Percentiles rank a stretch among this genome's conserved stretches.
phyloP scores from a whole-genome alignment of 1,139 yeast species.

The Suhomyces coccinellae region DNA sequence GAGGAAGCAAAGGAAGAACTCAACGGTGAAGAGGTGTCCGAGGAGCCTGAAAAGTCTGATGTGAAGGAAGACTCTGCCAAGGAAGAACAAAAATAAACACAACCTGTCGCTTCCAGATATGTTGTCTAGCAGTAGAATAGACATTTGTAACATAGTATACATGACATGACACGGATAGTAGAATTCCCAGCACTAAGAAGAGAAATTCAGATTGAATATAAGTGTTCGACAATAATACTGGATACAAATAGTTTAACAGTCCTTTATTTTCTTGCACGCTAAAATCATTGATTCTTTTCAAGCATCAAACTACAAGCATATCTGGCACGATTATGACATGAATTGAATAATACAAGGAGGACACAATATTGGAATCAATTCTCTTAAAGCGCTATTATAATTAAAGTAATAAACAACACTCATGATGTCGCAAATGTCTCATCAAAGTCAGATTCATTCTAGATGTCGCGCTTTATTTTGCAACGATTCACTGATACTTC shows the following conservation, averaged over 20 bases:
- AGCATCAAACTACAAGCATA: too few relatives aligned
- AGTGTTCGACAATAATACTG: too few relatives aligned
- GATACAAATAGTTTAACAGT: too few relatives aligned
- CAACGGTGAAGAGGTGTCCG: not conserved
- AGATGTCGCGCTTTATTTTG: not conserved
- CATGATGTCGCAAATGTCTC: not conserved
- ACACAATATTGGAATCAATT: too few relatives aligned
- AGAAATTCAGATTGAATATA: too few relatives aligned
- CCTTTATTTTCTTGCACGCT: too few relatives aligned
- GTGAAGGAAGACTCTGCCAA: not conserved
- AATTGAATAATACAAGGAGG: too few relatives aligned
- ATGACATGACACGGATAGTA: not conserved
- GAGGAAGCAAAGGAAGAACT: not conserved
- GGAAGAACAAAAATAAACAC: not conserved
- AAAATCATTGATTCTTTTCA: too few relatives aligned
- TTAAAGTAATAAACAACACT: too few relatives aligned
- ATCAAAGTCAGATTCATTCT: not conserved
- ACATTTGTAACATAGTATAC: not conserved
- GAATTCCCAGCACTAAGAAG: too few relatives aligned
- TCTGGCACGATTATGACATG: too few relatives aligned
- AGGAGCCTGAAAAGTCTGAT: not conserved
- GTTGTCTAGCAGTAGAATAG: not conserved
- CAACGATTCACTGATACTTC: slow-evolving; percentile 1
- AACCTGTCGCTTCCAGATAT: not conserved
- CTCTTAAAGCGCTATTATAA: too few relatives aligned